Conservation (phyloP, 176 grass and related monocot species). For the Avena atlantica region DNA sequence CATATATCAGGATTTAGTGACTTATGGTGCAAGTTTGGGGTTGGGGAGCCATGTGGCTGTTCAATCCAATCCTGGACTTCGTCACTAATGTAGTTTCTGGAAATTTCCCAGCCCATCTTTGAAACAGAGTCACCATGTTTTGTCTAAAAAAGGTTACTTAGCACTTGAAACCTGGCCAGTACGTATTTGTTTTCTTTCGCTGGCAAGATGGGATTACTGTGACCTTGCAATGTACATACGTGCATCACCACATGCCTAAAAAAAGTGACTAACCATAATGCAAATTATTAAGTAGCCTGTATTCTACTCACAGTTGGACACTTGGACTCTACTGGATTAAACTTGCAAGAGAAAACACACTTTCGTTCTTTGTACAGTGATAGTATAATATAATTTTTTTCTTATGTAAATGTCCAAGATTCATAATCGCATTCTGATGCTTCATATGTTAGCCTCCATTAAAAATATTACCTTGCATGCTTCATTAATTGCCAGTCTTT, state of each 20-base stretch:
- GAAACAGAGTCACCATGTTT: not conserved
- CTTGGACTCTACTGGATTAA: not conserved
- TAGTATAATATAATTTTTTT: not conserved
- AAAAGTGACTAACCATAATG: not conserved
- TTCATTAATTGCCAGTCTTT: conserved; percentile 24
- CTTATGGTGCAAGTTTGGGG: not conserved
- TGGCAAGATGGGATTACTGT: conserved; percentile 26
- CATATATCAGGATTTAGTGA: conserved; percentile 8
- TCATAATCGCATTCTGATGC: not conserved
- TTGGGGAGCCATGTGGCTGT: conserved; percentile 8
- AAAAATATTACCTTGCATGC: not conserved
- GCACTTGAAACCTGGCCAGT: not conserved
- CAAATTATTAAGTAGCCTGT: conserved; percentile 10
- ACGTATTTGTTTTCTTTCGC: not conserved
- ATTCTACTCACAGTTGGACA: not conserved
- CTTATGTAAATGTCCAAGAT: conserved; percentile 19
- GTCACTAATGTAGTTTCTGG: not conserved
- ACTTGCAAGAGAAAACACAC: conserved; percentile 8
- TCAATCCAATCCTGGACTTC: not conserved
- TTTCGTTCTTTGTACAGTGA: conserved; percentile 26
- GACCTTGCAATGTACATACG: conserved; percentile 20
- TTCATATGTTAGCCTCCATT: conserved; percentile 23
- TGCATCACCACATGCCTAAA: conserved; percentile 28
- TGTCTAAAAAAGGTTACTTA: not conserved
- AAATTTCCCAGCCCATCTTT: not conserved